Percentiles rank a stretch among this genome's conserved stretches.
Conservation (phyloP, 1,284 basidiomycete species). For the Cryptococcus maquisensis region DNA sequence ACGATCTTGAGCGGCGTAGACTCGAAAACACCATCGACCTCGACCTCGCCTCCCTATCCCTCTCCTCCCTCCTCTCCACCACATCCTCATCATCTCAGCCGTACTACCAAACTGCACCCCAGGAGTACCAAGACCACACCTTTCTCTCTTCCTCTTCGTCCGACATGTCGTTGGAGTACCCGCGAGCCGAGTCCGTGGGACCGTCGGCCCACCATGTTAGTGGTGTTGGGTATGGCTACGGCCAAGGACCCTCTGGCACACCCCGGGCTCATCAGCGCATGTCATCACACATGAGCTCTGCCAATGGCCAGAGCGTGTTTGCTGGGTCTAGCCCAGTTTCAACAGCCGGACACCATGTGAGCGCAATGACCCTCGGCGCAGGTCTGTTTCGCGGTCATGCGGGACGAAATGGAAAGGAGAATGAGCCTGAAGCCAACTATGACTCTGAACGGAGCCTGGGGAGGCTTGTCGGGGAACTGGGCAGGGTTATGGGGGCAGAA, state of each 20-base stretch:
- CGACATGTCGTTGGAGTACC: conserved; percentile 22
- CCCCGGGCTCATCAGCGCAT: conserved; percentile 11
- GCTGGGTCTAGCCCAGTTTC: conserved; percentile 56
- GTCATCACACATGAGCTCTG: conserved; percentile 5
- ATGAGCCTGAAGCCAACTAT: conserved; percentile 63
- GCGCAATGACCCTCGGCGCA: conserved; percentile 75
- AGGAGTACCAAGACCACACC: conserved; percentile 5
- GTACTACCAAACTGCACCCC: neutral
- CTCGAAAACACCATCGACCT: conserved; percentile 45
- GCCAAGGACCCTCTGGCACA: conserved; percentile 20
- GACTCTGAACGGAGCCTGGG: conserved; percentile 78
- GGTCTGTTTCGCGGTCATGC: conserved; percentile 57
- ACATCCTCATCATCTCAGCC: conserved; percentile 5
- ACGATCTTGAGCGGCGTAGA: conserved; percentile 41
- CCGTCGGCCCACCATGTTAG: conserved; percentile 3
- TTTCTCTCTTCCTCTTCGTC: conserved; percentile 17
- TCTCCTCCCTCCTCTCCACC: conserved; percentile 25
- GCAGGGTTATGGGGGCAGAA: conserved; percentile 37
- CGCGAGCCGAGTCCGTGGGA: conserved; percentile 15
- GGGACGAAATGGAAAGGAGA: conserved; percentile 46
- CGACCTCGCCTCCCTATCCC: conserved; percentile 41
- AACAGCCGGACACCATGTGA: conserved; percentile 79
- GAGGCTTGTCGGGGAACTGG: conserved; percentile 49
- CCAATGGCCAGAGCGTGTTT: conserved; percentile 14
- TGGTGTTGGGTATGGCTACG: conserved; percentile 5